These are phyloP conservation scores for Vigna trinervia DNA, from an alignment of 306 rosid species.

Conservation along the genomic window DNA sequence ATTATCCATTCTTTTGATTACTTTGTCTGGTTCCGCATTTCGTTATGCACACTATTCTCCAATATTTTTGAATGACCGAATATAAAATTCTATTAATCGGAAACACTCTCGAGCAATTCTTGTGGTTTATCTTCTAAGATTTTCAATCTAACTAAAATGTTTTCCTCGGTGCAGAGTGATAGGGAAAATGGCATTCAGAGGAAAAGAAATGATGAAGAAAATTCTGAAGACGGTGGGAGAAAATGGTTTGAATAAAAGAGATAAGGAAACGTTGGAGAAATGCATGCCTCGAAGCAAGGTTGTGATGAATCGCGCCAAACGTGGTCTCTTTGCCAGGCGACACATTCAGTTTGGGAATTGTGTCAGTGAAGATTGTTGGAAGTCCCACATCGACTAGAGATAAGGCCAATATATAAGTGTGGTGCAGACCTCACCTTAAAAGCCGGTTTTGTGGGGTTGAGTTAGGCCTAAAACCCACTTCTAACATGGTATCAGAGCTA, in stretches of 20 bases:
- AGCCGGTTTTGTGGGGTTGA: no score
- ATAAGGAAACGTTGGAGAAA: slow-evolving; percentile 72
- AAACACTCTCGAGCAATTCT: background rate
- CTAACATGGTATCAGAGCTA: no score
- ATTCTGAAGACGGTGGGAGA: slow-evolving; percentile 75
- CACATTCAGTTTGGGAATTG: slow-evolving; percentile 89
- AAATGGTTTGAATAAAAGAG: slow-evolving; percentile 63
- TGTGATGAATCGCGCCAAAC: slow-evolving; percentile 88
- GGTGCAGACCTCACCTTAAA: no score
- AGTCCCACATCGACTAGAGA: no score
- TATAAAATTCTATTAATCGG: background rate
- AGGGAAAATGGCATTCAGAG: slow-evolving; percentile 74
- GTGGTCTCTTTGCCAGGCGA: slow-evolving; percentile 85
- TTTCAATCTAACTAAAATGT: background rate
- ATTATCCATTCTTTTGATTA: background rate
- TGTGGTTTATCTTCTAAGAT: background rate
- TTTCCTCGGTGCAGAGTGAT: background rate
- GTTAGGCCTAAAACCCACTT: no score
- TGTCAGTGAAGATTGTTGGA: slow-evolving; percentile 70
- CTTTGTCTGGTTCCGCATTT: background rate
- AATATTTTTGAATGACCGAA: background rate
- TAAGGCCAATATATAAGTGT: no score
- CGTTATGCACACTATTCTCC: no score
- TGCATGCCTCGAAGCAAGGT: slow-evolving; percentile 70
- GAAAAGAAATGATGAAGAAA: slow-evolving; percentile 86